A percentile compares a stretch with the other conserved stretches of the same genome.
These are phyloP conservation scores for Onygenales sp. DNA, from an alignment of 2,329 filamentous ascomycete species.

Conservation along the genomic window DNA sequence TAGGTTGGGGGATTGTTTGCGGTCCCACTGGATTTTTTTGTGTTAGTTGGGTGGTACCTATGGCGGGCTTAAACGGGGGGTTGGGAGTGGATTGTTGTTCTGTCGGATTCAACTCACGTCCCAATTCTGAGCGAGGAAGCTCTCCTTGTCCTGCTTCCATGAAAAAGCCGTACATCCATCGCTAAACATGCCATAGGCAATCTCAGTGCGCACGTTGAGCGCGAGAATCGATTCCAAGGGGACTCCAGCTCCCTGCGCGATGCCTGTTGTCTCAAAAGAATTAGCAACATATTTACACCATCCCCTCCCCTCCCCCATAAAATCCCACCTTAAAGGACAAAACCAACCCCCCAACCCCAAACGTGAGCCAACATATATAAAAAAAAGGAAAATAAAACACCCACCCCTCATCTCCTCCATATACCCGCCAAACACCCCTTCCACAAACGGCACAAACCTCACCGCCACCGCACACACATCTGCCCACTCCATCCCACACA, in stretches of 20 bases:
- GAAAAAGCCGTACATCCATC: conserved; percentile 50
- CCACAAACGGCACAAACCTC: conserved; percentile 35
- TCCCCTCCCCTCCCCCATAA: neutral
- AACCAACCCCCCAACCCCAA: too few species aligned
- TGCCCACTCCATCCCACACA: conserved; percentile 35
- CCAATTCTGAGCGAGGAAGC: conserved; percentile 48
- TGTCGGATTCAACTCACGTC: conserved; percentile 24
- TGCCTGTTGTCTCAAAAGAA: conserved; percentile 24
- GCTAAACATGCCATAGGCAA: conserved; percentile 47
- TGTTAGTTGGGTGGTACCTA: neutral
- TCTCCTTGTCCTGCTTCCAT: conserved; percentile 33
- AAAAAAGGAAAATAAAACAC: neutral
- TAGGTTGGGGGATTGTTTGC: conserved; percentile 40
- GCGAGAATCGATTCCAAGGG: conserved; percentile 46
- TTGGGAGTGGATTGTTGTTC: neutral
- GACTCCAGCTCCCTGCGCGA: conserved; percentile 43
- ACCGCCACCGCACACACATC: conserved; percentile 38
- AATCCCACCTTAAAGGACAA: too few species aligned
- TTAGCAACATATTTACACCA: too few species aligned
- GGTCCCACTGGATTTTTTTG: conserved; percentile 30
- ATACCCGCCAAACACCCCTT: conserved; percentile 20
- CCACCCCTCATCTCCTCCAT: conserved; percentile 24
- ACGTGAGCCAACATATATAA: neutral
- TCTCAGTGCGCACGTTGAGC: conserved; percentile 51
- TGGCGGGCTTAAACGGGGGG: neutral